A percentile compares a stretch with the other conserved stretches of the same genome.
Conservation (phyloP, 2,329 filamentous ascomycete genomes). For the Cordyceps javanica region DNA sequence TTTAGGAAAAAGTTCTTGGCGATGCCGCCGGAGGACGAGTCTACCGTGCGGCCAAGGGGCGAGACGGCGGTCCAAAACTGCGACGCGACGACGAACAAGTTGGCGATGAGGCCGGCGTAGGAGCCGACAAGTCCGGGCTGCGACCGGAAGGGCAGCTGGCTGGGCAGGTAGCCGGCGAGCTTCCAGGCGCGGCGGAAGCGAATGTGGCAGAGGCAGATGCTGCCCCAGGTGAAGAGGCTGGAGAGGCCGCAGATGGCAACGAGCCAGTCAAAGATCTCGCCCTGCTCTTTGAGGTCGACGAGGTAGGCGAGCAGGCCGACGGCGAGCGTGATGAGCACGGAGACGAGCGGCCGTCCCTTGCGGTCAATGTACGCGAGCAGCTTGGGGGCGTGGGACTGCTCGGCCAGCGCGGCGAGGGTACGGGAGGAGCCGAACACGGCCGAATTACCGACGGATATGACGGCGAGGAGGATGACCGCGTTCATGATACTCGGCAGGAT, state of each 20-base stretch:
- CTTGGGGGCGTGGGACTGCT: conserved; percentile 45
- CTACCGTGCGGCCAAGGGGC: neutral
- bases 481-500: conserved; percentile 45
- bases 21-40: conserved; percentile 20
- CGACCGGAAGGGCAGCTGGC: conserved; percentile 67
- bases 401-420: conserved; percentile 45
- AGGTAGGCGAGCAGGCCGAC: conserved; percentile 39
- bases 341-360: conserved; percentile 41
- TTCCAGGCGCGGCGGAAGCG: conserved; percentile 56
- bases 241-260: conserved; percentile 55
- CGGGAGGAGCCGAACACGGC: conserved; percentile 47
- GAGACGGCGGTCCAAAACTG: conserved; percentile 66
- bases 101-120: conserved; percentile 65
- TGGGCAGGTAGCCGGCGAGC: conserved; percentile 48
- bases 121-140: conserved; percentile 70
- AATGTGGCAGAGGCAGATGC: conserved; percentile 74
- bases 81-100: conserved; percentile 62
- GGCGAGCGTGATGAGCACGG: conserved; percentile 34
- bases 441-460: conserved; percentile 46
- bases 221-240: conserved; percentile 61
- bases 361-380: conserved; percentile 45
- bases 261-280: conserved; percentile 56
- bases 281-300: conserved; percentile 36
- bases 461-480: conserved; percentile 44
- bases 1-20: conserved; percentile 58